These are phyloP conservation scores for Lactarius indigo DNA, from an alignment of 768 basidiomycete genomes.

Conservation along the genomic window DNA sequence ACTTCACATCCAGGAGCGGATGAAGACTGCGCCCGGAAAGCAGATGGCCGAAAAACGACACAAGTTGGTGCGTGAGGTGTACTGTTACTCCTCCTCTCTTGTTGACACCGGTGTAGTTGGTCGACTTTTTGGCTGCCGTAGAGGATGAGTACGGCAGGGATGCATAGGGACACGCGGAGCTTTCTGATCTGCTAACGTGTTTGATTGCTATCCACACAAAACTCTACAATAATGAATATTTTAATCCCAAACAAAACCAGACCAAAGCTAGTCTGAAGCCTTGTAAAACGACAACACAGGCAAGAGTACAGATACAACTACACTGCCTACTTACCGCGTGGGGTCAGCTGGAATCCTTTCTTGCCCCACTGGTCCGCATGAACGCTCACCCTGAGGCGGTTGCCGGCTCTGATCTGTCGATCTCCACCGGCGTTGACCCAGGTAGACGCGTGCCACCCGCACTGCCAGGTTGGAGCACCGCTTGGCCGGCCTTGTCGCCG, in stretches of 20 bases:
- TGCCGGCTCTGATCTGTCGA: slow-evolving; percentile 1
- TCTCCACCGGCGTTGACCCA: not conserved
- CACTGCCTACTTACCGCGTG: not conserved
- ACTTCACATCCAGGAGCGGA: slow-evolving; percentile 62
- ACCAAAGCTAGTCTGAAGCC: not conserved
- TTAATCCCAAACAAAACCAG: slow-evolving; percentile 10
- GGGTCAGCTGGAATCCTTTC: not conserved
- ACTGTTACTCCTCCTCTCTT: not conserved
- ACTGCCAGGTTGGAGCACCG: slow-evolving; percentile 30
- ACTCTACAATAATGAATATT: slow-evolving; percentile 18
- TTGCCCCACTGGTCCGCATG: not conserved
- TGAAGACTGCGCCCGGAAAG: slow-evolving; percentile 76
- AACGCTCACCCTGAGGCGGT: not conserved
- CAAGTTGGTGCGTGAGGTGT: slow-evolving; percentile 47
- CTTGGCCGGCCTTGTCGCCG: slow-evolving; percentile 31
- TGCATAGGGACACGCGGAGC: not conserved
- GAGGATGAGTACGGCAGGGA: slow-evolving; percentile 46
- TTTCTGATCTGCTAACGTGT: not conserved
- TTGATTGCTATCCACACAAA: not conserved
- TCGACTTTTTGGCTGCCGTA: slow-evolving; percentile 57
- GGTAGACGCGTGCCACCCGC: slow-evolving; percentile 28
- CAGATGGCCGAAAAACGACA: slow-evolving; percentile 69
- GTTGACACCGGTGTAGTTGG: slow-evolving; percentile 42
- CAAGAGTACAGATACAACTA: not conserved
- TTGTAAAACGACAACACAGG: not conserved